Evolutionary conservation across 2,329 filamentous ascomycete species (phyloP).

Genomic region (Exophiala phaeomuriformis): DNA sequence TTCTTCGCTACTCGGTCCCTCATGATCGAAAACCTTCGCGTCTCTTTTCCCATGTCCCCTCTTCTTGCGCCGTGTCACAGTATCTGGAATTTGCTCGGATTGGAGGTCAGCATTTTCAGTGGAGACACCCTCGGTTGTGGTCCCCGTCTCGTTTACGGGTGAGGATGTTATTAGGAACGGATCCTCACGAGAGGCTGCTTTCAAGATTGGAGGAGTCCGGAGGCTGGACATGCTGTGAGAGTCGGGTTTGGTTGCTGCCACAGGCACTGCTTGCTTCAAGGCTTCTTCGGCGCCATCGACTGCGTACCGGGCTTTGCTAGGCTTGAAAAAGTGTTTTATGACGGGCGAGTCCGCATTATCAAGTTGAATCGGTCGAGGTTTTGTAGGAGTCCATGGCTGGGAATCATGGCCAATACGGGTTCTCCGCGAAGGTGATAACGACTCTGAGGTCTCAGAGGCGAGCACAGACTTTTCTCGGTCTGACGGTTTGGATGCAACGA

Average conservation of each 20-base stretch:
- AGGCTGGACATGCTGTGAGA: neutral
- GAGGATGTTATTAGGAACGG: neutral
- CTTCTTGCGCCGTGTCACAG: constrained; percentile 4
- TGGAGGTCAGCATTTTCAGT: neutral
- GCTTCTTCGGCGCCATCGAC: neutral
- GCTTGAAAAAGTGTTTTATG: constrained; percentile 14
- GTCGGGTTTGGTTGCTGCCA: neutral
- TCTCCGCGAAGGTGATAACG: neutral
- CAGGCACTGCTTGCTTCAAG: neutral
- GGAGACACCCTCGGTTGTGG: neutral
- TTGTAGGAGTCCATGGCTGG: constrained; percentile 2
- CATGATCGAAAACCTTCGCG: neutral
- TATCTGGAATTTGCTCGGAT: neutral
- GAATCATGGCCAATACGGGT: neutral
- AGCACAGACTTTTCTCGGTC: neutral
- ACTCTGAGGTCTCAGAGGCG: neutral
- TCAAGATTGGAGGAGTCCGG: neutral
- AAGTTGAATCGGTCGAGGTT: neutral
- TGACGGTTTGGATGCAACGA: constrained; percentile 4
- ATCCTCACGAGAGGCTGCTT: neutral
- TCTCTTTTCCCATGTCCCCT: constrained; percentile 1
- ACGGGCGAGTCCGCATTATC: constrained; percentile 2
- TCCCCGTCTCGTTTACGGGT: neutral
- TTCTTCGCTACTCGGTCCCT: neutral
- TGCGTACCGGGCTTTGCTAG: constrained; percentile 7